These are phyloP conservation scores for Zea luxurians DNA, from an alignment of 176 grass and related monocot genomes.

Conservation along the genomic window DNA sequence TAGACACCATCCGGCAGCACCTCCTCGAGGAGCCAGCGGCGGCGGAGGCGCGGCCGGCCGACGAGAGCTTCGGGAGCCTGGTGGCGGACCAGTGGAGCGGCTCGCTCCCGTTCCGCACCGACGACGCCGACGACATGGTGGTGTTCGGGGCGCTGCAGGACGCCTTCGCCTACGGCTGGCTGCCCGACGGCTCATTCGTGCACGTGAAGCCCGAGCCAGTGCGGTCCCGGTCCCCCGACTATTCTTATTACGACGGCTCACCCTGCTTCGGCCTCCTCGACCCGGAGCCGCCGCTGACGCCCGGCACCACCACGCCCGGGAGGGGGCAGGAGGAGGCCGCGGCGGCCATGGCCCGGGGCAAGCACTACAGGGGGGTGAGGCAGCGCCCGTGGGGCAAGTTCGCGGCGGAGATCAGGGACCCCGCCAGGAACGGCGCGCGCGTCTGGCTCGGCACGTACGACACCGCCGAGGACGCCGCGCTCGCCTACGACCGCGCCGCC, in stretches of 20 bases:
- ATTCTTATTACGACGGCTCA: constrained; percentile 5
- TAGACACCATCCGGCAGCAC: constrained; percentile 57
- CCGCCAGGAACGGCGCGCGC: constrained; percentile 89
- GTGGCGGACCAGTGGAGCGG: constrained; percentile 63
- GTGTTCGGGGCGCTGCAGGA: constrained; percentile 63
- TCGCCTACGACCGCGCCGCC: constrained; percentile 87
- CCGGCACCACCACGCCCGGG: no score
- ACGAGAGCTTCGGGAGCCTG: constrained; percentile 76
- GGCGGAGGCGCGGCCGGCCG: constrained; percentile 20
- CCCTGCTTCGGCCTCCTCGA: not conserved
- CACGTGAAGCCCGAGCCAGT: constrained; percentile 47
- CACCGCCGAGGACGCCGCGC: constrained; percentile 81
- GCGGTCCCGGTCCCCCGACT: constrained; percentile 29
- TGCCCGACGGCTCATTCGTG: constrained; percentile 63
- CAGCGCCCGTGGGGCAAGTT: constrained; percentile 98
- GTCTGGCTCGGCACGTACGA: constrained; percentile 96
- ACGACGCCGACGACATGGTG: constrained; percentile 96
- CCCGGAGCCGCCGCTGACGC: not conserved
- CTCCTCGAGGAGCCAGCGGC: constrained; percentile 50
- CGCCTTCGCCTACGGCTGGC: constrained; percentile 75
- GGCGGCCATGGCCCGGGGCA: constrained; percentile 40
- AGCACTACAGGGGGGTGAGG: constrained; percentile 82
- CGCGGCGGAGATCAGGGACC: constrained; percentile 96
- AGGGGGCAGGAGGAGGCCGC: not conserved
- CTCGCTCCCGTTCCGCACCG: constrained; percentile 67